Base-by-base conservation (phyloP, 2,329 filamentous ascomycete genomes). In the Berkeleyomyces rouxiae region DNA sequence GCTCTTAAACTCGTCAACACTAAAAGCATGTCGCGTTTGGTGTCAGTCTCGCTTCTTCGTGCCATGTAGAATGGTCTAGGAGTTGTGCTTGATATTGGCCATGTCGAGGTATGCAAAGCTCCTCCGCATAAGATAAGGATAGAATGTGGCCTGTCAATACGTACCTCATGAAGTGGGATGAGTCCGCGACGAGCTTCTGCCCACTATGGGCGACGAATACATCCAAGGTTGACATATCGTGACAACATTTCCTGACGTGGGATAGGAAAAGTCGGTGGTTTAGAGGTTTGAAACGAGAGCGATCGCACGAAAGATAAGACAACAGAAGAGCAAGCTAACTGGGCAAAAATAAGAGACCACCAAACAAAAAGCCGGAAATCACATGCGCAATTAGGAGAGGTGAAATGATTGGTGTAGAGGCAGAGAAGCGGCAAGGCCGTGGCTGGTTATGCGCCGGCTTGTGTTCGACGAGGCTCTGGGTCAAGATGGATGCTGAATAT, bases 181-280 rank as follows among this genome's bases (percentile, higher is more conserved):
- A 82, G 76, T 95, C 88, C 73, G 88, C 82, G 73, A 85, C 80
- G 72, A 96, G 81, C 76, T 86, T 86, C 79, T 90, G 86, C 78
- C 92, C 92, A 75, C 88, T 90, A 77, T 95, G 91, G 80, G 90
- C 90, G 72, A 96, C 86, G 78, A 90, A 88, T 75, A 96, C 85
- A 77, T 89, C 84, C 73, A 92, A 62, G 37, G 44, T 47, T 33
- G 63, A 40, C 60, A 65, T 61, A 33, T 53, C 42, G 58, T 57
- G 58, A 57, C 63, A 51, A 60, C 63, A 65, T 65, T 60, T 60
- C 63, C 63, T n/a, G 40, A 13, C 36, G 23, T 36, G 43, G 51
- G 36, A 16, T 49, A 23, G 33, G 36, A 40, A 10, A 43, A 46
- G 47, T 42, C 47, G 33, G 39, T 40, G 16, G 49, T 4, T 31